These are phyloP conservation scores for Podila epicladia DNA, from an alignment of 192 early-diverging fungal genomes.

Conservation along the genomic window DNA sequence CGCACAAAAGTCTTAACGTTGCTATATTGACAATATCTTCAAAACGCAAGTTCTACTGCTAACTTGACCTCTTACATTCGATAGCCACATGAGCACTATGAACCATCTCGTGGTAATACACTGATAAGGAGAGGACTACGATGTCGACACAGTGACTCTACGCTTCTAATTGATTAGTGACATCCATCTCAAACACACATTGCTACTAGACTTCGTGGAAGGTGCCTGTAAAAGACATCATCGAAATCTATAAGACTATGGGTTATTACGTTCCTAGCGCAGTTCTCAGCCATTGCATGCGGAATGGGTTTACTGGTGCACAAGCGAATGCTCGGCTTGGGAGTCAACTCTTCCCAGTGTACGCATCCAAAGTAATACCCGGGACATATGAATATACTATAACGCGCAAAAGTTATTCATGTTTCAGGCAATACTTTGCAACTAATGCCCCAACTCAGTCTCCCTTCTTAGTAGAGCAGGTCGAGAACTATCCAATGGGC, in stretches of 20 bases:
- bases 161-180: background rate
- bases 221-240: constrained; percentile 71
- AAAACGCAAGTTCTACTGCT: too few species aligned
- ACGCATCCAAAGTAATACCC: constrained; percentile 58
- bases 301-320: constrained; percentile 64
- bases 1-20: background rate
- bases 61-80: background rate
- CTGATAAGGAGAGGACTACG: background rate
- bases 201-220: constrained; percentile 57
- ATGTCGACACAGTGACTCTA: background rate
- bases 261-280: constrained; percentile 51
- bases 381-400: background rate
- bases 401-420: background rate
- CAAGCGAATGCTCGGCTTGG: constrained; percentile 68
- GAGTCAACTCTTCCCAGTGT: constrained; percentile 63
- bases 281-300: constrained; percentile 64
- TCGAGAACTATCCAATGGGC: constrained; percentile 77
- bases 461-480: constrained; percentile 80
- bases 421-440: background rate
- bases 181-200: background rate
- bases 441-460: constrained; percentile 55
- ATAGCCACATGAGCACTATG: constrained; percentile 40
- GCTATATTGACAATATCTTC: constrained; percentile 9
- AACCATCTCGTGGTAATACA: constrained; percentile 23
- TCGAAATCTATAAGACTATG: constrained; percentile 66